Base-by-base conservation (phyloP, 805 yeast genomes). In the Aciculoconidium aculeatum region DNA sequence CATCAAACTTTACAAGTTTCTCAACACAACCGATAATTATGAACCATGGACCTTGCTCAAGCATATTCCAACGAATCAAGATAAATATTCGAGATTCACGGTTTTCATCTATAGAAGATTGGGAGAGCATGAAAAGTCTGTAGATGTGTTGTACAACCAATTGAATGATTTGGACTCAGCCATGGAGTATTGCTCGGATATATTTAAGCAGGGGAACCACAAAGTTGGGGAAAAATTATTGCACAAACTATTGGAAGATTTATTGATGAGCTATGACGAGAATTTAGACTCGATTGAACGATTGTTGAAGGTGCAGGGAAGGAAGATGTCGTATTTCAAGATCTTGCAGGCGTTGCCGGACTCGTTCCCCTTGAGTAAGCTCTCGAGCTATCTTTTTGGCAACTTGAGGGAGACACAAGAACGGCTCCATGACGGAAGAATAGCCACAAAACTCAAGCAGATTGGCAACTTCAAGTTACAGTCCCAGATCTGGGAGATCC, bases 71-170 rank as follows among this genome's bases (percentile, higher is more conserved):
- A 44, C 54, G 3, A 46, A 52, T 15, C 51, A 55, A 17, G 56
- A 53, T 21, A 44, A 42, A 17, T 58, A 49, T 34, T 42, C 69
- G 6, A 57, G 70, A 14, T 61, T 79, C 21, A 67, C 72, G 22
- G 74, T 83, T 0, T 64, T 71, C 25, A 70, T 87, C 2, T 63
- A 80, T 31, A 67, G 68, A 25, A 68, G 73, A 35, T 45, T 81
- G 23, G 77, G 73, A 1, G 74, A 74, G 30, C 84, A 83, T 45
- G 65, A 67, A 7, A 68, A 74, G 28, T 78, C 85, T 0, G 55
- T 90, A 11, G 72, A 73, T 31, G 70, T 85, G 2, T 62, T 77
- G 15, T 75, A 73, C 26, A 64, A 70, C 27, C 75, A 75, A 12
- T 51, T 83, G 25, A 54, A 70, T 3, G 80, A 80, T 45, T 65